phyloP scores from a whole-genome alignment of 208 protist species.

The Balamuthia mandrillaris region DNA sequence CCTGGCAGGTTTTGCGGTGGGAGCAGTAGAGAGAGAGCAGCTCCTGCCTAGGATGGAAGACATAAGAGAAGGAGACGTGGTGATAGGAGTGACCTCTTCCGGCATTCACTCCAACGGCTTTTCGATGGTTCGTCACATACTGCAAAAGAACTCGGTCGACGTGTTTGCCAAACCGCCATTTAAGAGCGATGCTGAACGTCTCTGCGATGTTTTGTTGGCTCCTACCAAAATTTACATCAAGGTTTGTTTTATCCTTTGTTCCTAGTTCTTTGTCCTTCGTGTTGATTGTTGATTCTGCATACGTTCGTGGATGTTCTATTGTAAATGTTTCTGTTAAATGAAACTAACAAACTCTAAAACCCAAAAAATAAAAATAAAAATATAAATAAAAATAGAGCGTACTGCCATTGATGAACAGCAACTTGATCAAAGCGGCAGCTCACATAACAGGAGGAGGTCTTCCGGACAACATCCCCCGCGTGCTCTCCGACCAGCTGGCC shows the following conservation, averaged over 20 bases:
- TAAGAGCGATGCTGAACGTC: neutral
- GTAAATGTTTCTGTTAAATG: neutral
- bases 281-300: too few relatives aligned
- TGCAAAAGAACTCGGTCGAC: constrained; percentile 27
- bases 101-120: constrained; percentile 77
- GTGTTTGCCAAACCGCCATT: neutral
- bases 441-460: constrained; percentile 76
- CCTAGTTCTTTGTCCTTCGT: too few relatives aligned
- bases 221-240: constrained; percentile 70
- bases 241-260: too few relatives aligned
- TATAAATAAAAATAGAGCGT: constrained; percentile 5
- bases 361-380: neutral
- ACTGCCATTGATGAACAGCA: constrained; percentile 53
- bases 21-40: constrained; percentile 59
- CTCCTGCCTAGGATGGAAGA: constrained; percentile 57
- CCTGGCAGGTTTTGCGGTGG: constrained; percentile 75
- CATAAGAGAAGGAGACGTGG: constrained; percentile 38
- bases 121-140: constrained; percentile 69
- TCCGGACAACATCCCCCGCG: constrained; percentile 68
- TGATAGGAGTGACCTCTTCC: constrained; percentile 53
- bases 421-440: constrained; percentile 60
- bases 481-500: constrained; percentile 31
- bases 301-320: too few relatives aligned
- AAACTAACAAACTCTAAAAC: neutral
- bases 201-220: constrained; percentile 59